Percentiles rank a stretch among this genome's conserved stretches.
These are phyloP conservation scores for Amylostereum areolatum DNA, from an alignment of 1,284 basidiomycete species.

Conservation along the genomic window DNA sequence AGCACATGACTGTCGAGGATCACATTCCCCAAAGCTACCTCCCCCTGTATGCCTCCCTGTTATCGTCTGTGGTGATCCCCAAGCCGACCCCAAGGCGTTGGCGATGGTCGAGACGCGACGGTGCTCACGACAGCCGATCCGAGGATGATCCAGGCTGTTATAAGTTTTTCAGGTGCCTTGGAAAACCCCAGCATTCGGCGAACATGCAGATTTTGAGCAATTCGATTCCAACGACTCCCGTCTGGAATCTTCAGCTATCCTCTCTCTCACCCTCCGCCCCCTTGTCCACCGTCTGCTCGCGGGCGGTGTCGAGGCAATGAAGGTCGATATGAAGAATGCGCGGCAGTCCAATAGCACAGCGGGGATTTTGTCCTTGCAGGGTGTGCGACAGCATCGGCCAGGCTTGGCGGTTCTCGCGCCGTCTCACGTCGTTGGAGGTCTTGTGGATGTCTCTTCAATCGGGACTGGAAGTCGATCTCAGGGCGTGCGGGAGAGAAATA, in stretches of 20 bases:
- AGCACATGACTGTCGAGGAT: no score
- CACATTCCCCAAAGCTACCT: no score
- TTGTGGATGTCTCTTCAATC: slow-evolving; percentile 2
- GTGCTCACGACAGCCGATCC: slow-evolving; percentile 7
- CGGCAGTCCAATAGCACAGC: no score
- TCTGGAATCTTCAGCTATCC: slow-evolving; percentile 40
- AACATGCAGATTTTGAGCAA: no score
- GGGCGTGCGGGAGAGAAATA: no score
- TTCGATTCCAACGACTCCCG: no score
- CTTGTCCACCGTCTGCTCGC: slow-evolving; percentile 24
- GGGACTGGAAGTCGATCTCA: no score
- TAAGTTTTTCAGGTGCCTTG: slow-evolving; percentile 1
- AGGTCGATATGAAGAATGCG: slow-evolving; percentile 4
- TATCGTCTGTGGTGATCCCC: no score
- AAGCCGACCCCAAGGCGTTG: no score
- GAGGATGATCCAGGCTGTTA: slow-evolving; percentile 4
- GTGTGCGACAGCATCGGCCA: no score
- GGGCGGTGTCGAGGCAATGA: slow-evolving; percentile 3
- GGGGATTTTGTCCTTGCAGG: no score
- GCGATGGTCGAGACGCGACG: slow-evolving; percentile 9
- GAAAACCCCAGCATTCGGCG: background rate
- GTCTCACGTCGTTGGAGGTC: slow-evolving; percentile 7
- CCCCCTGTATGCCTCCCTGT: no score
- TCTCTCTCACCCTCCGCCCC: slow-evolving; percentile 32
- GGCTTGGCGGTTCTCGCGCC: slow-evolving; percentile 3